Conservation (phyloP, 768 basidiomycete species). For the Kockovaella imperatae region DNA sequence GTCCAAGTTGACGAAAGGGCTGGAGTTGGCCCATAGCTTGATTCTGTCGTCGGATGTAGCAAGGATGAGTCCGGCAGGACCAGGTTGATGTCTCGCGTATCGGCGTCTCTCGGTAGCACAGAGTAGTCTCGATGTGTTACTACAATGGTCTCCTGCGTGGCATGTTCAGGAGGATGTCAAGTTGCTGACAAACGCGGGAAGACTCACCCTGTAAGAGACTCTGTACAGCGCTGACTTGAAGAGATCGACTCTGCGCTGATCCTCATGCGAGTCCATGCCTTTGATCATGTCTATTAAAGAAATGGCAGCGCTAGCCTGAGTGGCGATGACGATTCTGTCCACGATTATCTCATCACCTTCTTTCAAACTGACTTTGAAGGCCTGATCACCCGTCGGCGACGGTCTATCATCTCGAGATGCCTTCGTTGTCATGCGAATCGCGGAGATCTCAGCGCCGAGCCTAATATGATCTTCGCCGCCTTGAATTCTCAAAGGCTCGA, state of each 20-base stretch:
- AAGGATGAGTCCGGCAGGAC: conserved; percentile 36
- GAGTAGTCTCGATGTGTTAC: conserved; percentile 62
- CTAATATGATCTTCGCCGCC: conserved; percentile 19
- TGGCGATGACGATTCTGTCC: conserved; percentile 63
- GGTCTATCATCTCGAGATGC: conserved; percentile 2
- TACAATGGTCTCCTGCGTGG: conserved; percentile 49
- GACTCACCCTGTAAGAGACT: conserved; percentile 45
- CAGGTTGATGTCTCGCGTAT: conserved; percentile 63
- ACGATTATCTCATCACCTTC: conserved; percentile 44
- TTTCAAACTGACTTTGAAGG: background rate
- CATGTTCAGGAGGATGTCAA: background rate
- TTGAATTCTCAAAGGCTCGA: conserved; percentile 9
- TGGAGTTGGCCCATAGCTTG: background rate
- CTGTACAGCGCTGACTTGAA: conserved; percentile 47
- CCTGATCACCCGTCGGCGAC: background rate
- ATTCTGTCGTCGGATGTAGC: conserved; percentile 16
- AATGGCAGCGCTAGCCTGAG: conserved; percentile 61
- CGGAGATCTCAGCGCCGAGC: conserved; percentile 17
- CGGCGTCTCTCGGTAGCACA: conserved; percentile 53
- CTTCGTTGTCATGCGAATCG: background rate
- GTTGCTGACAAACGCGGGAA: background rate
- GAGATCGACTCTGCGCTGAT: conserved; percentile 10
- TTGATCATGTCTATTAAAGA: conserved; percentile 50
- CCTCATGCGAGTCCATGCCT: conserved; percentile 8
- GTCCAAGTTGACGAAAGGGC: background rate